Percentiles rank a stretch among this genome's conserved stretches.
Conservation (phyloP, 192 early-diverging fungal species). For the Geosiphon pyriformis region DNA sequence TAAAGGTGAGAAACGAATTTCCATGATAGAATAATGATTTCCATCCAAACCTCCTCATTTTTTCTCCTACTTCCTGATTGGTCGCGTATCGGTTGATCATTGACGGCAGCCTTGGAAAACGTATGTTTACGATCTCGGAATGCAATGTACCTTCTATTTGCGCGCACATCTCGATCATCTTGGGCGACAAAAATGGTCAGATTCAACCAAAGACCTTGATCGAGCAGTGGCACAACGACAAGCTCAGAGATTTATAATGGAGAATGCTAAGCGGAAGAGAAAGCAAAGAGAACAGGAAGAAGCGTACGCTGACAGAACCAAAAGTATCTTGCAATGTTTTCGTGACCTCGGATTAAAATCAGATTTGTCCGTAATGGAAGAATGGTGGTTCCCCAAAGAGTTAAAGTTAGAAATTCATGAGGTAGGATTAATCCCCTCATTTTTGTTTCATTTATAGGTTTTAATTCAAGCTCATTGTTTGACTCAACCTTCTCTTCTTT, state of each 20-base stretch:
- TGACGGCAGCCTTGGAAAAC: slow-evolving; percentile 27
- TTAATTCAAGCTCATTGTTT: neutral
- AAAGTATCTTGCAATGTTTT: slow-evolving; percentile 18
- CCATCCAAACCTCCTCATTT: neutral
- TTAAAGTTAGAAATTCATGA: slow-evolving; percentile 23
- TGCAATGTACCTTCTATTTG: slow-evolving; percentile 23
- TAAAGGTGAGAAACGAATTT: slow-evolving; percentile 1
- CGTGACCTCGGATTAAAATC: slow-evolving; percentile 3
- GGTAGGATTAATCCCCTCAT: neutral
- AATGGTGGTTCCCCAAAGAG: slow-evolving; percentile 28
- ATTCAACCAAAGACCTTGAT: slow-evolving; percentile 1
- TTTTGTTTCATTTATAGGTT: neutral
- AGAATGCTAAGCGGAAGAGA: slow-evolving; percentile 17
- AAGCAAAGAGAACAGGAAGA: slow-evolving; percentile 22
- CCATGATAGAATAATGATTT: neutral
- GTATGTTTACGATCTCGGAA: slow-evolving; percentile 24
- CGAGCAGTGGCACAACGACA: slow-evolving; percentile 16
- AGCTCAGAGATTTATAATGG: slow-evolving; percentile 8
- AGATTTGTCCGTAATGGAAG: slow-evolving; percentile 19
- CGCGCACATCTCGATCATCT: slow-evolving; percentile 20
- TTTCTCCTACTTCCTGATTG: neutral
- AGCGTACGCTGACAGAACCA: slow-evolving; percentile 4
- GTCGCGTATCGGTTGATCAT: no score
- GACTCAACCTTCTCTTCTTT: neutral
- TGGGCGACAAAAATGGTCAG: slow-evolving; percentile 19